A percentile compares a stretch with the other conserved stretches of the same genome.
Conservation (phyloP, 176 grass and related monocot genomes). For the Carex myosuroides region DNA sequence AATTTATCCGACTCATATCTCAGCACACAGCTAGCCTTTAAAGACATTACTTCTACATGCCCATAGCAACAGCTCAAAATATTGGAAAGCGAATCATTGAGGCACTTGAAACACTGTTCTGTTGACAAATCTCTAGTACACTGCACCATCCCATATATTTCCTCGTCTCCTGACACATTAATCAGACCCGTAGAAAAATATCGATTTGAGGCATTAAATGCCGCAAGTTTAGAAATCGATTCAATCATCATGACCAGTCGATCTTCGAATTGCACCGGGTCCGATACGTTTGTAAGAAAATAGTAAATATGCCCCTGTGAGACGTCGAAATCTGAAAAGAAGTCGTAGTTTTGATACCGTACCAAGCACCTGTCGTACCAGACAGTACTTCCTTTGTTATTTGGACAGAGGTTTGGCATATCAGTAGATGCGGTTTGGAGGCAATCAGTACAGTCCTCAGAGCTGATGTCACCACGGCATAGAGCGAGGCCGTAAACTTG, state of each 20-base stretch:
- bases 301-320: background rate
- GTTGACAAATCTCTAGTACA: background rate
- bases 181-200: background rate
- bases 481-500: constrained; percentile 28
- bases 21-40: background rate
- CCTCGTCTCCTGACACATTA: background rate
- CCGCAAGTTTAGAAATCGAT: background rate
- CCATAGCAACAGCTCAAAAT: background rate
- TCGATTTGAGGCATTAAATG: background rate
- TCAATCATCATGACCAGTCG: background rate
- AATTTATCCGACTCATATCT: background rate
- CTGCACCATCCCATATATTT: background rate
- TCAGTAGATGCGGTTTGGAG: constrained; percentile 16
- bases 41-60: background rate
- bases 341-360: constrained; percentile 32
- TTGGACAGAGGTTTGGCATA: constrained; percentile 24
- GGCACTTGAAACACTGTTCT: background rate
- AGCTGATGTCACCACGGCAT: constrained; percentile 41
- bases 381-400: constrained; percentile 17
- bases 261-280: background rate
- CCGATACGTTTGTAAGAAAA: background rate
- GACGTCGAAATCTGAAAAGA: constrained; percentile 3
- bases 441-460: constrained; percentile 34
- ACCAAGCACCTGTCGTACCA: constrained; percentile 37
- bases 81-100: background rate